Evolutionary conservation across 1,139 yeast genomes (phyloP).

Genomic region (Barnettozyma hawaiiensis): DNA sequence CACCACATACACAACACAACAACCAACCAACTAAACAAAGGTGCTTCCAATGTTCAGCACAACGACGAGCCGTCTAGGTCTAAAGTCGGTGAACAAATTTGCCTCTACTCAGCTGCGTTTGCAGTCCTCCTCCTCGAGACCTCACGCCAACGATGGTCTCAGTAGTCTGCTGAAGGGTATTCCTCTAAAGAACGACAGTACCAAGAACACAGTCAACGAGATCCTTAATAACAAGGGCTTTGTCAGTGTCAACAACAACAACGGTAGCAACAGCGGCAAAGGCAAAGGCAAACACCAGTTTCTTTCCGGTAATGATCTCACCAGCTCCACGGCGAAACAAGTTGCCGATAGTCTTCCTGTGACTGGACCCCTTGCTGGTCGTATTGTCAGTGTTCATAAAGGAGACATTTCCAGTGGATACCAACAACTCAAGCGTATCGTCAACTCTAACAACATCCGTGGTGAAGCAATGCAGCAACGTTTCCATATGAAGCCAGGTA

Average conservation of each 20-base stretch:
- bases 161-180: background rate
- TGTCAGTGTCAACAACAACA: background rate
- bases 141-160: background rate
- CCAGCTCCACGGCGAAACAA: constrained; percentile 4
- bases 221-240: background rate
- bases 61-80: background rate
- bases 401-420: constrained; percentile 35
- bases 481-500: constrained; percentile 44
- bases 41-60: background rate
- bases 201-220: background rate
- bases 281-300: background rate
- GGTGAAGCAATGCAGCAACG: constrained; percentile 35
- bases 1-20: too few relatives aligned
- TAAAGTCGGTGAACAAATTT: background rate
- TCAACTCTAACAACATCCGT: constrained; percentile 34
- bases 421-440: constrained; percentile 30
- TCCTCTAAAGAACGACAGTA: background rate
- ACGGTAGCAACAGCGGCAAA: background rate
- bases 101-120: background rate
- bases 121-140: background rate
- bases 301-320: background rate
- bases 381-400: constrained; percentile 36
- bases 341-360: constrained; percentile 25
- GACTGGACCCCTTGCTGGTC: constrained; percentile 43
- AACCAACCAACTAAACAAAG: too few relatives aligned